Conservation (phyloP, 176 grass and related monocot genomes). For the Oryza australiensis region DNA sequence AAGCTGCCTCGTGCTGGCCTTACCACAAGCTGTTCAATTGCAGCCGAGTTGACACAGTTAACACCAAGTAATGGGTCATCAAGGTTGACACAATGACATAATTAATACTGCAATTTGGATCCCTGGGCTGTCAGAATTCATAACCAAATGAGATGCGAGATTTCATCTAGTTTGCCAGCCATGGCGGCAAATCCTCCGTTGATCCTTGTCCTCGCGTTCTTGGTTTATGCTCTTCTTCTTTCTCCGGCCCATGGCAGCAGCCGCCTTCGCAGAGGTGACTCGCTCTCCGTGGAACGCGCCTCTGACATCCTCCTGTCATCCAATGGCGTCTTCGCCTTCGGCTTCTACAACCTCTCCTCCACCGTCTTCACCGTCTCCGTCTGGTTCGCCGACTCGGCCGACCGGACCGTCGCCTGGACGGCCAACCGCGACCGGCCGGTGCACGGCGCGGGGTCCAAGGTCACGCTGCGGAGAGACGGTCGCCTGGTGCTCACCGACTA, state of each 20-base stretch:
- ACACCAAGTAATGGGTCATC: neutral
- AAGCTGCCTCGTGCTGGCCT: conserved; percentile 5
- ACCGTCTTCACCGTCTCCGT: conserved; percentile 40
- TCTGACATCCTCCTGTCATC: neutral
- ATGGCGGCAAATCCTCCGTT: conserved; percentile 9
- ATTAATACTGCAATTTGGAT: neutral
- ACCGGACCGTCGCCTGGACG: conserved; percentile 40
- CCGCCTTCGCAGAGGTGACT: neutral
- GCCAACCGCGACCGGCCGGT: conserved; percentile 28
- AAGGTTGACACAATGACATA: neutral
- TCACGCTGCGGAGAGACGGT: conserved; percentile 21
- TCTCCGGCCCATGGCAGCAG: neutral
- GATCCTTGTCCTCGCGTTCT: neutral
- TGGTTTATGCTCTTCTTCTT: neutral
- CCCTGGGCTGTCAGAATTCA: neutral
- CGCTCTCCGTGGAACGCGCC: neutral
- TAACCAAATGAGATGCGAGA: neutral
- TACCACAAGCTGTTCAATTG: neutral
- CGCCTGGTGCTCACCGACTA: conserved; percentile 20
- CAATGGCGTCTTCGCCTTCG: conserved; percentile 25
- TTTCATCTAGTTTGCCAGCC: neutral
- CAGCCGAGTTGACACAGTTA: neutral
- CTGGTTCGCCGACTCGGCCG: conserved; percentile 34
- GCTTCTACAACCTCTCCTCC: conserved; percentile 40
- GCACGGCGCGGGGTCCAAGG: conserved; percentile 3